Evolutionary conservation across 108 stramenopile genomes (phyloP), one percentile per base, ranked within the genome.

Genomic region (Chaetoceros muelleri): DNA sequence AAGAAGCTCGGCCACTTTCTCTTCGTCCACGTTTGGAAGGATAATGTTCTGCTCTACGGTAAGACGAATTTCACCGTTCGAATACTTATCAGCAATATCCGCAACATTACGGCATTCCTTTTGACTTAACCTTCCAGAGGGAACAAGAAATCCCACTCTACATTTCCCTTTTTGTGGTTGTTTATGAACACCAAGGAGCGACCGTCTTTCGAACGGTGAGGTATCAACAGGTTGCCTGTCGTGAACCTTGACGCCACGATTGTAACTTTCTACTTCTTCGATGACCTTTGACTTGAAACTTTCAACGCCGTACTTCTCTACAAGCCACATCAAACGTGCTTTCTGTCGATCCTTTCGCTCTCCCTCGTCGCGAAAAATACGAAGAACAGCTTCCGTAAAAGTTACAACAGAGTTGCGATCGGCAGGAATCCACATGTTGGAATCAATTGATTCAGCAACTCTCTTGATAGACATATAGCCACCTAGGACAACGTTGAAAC

Each of bases 11-110:
- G 66, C 70, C 2, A 97, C 69, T 46, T 75, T 65, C 51, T 34
- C 75, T 49, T 84, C 72, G 53, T 78, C 76, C 27, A 97, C 93
- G 60, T 97, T 94, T 10, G 96, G 93, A 25, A 97, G 60, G 46
- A 97, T 83, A 10, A 93, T 34, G 66, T 94, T 96, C 71, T 97
- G 94, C 28, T 95, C 94, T 13, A 97, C 96, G 27, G 96, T 97
- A 60, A 97, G 61, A 3, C 96, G 88, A 26, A 94, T 69, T 73
- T 97, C 96, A 26, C 93, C 90, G 30, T 30, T 77, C 8, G 79
- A 79, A 64, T 89, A 97, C 23, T 65, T 66, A 48, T 94, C 96
- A 31, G 94, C 94, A 30, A 97, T 60, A 48, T 89, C 79, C 16
- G 89, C 93, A 44, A 95, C 46, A 18, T 82, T 61, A 13, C 82